These are phyloP conservation scores for Pythium grandisporangium DNA, from an alignment of 352 stramenopile genomes.

Conservation along the genomic window DNA sequence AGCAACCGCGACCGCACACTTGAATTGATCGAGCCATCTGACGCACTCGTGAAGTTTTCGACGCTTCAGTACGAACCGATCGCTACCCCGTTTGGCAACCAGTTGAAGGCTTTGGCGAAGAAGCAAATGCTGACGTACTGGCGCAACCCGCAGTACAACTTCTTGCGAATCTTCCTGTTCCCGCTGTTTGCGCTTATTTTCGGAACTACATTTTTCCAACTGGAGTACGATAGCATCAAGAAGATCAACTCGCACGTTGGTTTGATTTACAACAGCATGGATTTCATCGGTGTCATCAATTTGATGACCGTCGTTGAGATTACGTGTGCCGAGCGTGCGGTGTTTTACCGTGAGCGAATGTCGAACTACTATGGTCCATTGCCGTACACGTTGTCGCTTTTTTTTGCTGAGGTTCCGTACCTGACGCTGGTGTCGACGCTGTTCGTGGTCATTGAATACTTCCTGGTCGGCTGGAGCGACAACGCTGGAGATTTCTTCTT, in stretches of 20 bases:
- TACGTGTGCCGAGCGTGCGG: conserved; percentile 34
- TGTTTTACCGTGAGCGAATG: conserved; percentile 62
- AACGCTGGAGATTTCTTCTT: conserved; percentile 30
- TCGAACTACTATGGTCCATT: conserved; percentile 69
- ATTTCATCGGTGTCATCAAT: conserved; percentile 53
- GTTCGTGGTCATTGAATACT: conserved; percentile 59
- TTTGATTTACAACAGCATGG: conserved; percentile 60
- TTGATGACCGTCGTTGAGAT: conserved; percentile 54
- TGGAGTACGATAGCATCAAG: conserved; percentile 14
- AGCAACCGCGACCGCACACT: conserved; percentile 17
- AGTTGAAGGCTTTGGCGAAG: conserved; percentile 18
- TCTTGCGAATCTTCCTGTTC: conserved; percentile 43
- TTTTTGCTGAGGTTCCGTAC: conserved; percentile 53
- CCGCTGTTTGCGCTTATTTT: conserved; percentile 39
- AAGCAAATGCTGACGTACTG: conserved; percentile 42
- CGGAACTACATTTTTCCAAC: conserved; percentile 45
- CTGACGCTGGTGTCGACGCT: conserved; percentile 31
- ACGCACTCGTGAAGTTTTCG: conserved; percentile 24
- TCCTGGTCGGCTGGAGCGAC: conserved; percentile 38
- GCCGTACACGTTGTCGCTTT: conserved; percentile 56
- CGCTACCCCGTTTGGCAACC: conserved; percentile 26
- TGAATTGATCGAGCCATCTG: conserved; percentile 3
- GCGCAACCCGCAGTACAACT: conserved; percentile 41
- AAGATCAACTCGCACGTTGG: conserved; percentile 50
- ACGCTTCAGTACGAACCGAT: conserved; percentile 35